These are phyloP conservation scores for Colletotrichum echinochloae DNA, from an alignment of 2,329 filamentous ascomycete species.

Conservation along the genomic window DNA sequence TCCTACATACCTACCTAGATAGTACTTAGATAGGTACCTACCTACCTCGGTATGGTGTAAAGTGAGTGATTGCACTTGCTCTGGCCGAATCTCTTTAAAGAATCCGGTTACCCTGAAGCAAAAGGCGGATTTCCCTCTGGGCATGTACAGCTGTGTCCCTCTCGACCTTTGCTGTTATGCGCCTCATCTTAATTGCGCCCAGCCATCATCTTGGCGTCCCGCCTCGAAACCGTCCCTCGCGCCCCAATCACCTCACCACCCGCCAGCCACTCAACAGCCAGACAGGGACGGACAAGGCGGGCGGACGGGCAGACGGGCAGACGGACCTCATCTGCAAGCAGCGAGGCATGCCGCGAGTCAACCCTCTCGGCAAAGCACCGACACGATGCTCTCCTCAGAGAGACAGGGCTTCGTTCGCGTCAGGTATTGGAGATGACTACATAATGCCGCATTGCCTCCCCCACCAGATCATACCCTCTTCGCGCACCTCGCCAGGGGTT, in stretches of 20 bases:
- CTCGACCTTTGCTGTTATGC: background rate
- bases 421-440: background rate
- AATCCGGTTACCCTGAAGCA: background rate
- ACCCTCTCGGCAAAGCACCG: background rate
- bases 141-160: background rate
- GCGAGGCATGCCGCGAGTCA: background rate
- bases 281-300: background rate
- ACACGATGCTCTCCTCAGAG: background rate
- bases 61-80: background rate
- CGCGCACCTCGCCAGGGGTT: background rate
- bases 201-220: background rate
- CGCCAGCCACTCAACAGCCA: conserved; percentile 13
- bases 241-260: background rate
- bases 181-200: too few species aligned
- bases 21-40: background rate
- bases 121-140: background rate
- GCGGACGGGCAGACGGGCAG: background rate
- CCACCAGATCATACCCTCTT: conserved; percentile 18
- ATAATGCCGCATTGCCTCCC: conserved; percentile 22
- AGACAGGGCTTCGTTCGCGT: background rate
- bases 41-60: background rate
- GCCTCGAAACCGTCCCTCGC: conserved; percentile 2
- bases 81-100: background rate
- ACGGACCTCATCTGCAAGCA: conserved; percentile 10
- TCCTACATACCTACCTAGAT: background rate